Evolutionary conservation across 257 asterid species (phyloP).

Genomic region (Knoxia roxburghii): DNA sequence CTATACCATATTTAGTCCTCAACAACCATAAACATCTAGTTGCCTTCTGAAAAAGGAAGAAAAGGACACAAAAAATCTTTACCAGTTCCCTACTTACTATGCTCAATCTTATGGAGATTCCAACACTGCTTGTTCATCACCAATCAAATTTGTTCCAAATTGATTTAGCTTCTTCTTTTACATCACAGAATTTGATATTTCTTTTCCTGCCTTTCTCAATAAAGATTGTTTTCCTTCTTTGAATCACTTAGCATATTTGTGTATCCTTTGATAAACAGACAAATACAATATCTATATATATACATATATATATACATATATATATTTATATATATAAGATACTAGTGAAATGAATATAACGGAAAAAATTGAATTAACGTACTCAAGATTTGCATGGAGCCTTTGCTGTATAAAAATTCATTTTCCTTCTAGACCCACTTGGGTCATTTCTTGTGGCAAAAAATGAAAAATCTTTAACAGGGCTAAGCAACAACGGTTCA

Average conservation of each 20-base stretch:
- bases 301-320: too few species aligned
- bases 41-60: not conserved
- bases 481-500: conserved; percentile 1
- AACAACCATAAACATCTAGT: not conserved
- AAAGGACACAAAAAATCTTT: not conserved
- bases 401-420: not conserved
- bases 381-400: not conserved
- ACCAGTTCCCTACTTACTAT: not conserved
- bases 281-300: not conserved
- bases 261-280: conserved; percentile 1
- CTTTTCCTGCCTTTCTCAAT: not conserved
- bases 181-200: not conserved
- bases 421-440: not conserved
- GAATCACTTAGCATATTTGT: not conserved
- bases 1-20: not conserved
- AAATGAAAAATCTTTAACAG: not conserved
- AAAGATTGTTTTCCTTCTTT: not conserved
- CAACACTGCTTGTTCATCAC: not conserved
- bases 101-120: not conserved
- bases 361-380: not conserved
- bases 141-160: not conserved
- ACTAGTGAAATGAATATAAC: not conserved
- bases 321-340: not conserved
- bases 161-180: not conserved
- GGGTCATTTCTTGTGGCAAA: not conserved